Evolutionary conservation across 306 rosid genomes (phyloP), one percentile per base, ranked within the genome.

Genomic region (Canavalia ensiformis): DNA sequence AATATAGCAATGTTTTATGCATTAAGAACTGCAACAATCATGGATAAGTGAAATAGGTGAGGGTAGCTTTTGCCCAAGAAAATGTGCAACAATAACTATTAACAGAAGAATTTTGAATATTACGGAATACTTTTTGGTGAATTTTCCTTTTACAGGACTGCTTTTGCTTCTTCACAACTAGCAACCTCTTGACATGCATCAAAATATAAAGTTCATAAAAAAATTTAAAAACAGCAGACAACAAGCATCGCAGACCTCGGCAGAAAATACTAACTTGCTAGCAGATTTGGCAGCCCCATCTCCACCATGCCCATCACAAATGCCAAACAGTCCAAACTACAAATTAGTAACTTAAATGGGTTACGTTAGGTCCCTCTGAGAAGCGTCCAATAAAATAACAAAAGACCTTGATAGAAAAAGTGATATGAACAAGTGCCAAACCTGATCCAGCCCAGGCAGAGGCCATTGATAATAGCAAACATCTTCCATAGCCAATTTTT

Each of bases 301-400:
- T 82, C 99, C 99, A 41, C 97, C 93, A 82, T 96, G 99, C 31
- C 99, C 99, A 84, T 96, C 99, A 50, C 97, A 94, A 56, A 96
- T 81, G 72, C 94, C 97, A 78, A 96, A 96, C 68, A 96, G 52
- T 82, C 99, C 99, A 86, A 94, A 96, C 99, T 96, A 91, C 83
- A 89, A 79, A 85, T 76, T 78, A 82, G 83, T 76, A 47, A 83
- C 39, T 45, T 59, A 66, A 77, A 63, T 80, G 80, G 82, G 68
- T 84, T 80, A 86, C 41, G 4, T 37, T 4, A 37, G 88, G 76
- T 77, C 42, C 77, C 71, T 47, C 76, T 8, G 79, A 79, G 62
- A 85, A 59, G 68, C 68, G 54, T 9, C 75, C 70, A 81, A 82
- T 29, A 71, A 50, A 82, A 73, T 54, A 50, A 46, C 50, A 78